Conservation (phyloP, 23 red algal species). For the Gracilaria gracilis region DNA sequence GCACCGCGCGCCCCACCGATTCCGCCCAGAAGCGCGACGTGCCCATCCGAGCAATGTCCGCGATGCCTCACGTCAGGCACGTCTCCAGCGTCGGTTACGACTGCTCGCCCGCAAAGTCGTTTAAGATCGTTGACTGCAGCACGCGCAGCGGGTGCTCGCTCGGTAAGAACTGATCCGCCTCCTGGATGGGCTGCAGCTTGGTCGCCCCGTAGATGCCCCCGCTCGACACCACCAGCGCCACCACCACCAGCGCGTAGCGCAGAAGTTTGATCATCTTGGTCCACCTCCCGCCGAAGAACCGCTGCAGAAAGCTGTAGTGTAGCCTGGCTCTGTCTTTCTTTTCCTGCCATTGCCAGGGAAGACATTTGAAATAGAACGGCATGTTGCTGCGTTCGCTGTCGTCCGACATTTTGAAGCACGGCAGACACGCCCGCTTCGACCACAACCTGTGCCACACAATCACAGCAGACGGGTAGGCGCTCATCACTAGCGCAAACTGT, state of each 20-base stretch:
- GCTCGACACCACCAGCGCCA: conserved; percentile 50
- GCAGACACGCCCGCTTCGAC: neutral
- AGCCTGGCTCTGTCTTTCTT: conserved; percentile 3
- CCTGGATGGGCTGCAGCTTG: conserved; percentile 56
- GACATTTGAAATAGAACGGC: conserved; percentile 31
- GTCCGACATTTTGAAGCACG: neutral
- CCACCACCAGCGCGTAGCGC: conserved; percentile 46
- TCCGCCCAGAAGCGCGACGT: conserved; percentile 61
- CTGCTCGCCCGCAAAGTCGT: conserved; percentile 35
- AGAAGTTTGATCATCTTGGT: neutral
- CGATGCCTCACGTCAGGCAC: conserved; percentile 67
- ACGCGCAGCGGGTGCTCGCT: conserved; percentile 28
- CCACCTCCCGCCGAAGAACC: conserved; percentile 74
- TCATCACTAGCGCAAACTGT: conserved; percentile 74
- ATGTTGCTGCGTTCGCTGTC: conserved; percentile 9
- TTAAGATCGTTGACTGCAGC: neutral
- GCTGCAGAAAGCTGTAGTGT: conserved; percentile 52
- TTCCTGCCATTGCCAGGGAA: conserved; percentile 7
- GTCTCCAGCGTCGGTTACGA: conserved; percentile 3
- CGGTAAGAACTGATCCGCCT: conserved; percentile 69
- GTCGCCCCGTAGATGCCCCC: conserved; percentile 49
- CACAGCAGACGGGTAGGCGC: conserved; percentile 69
- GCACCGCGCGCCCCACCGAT: conserved; percentile 45
- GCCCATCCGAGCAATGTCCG: conserved; percentile 66
- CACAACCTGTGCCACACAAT: conserved; percentile 73